Conservation (phyloP, 495 filamentous ascomycete species). For the Aspergillus ostianus region DNA sequence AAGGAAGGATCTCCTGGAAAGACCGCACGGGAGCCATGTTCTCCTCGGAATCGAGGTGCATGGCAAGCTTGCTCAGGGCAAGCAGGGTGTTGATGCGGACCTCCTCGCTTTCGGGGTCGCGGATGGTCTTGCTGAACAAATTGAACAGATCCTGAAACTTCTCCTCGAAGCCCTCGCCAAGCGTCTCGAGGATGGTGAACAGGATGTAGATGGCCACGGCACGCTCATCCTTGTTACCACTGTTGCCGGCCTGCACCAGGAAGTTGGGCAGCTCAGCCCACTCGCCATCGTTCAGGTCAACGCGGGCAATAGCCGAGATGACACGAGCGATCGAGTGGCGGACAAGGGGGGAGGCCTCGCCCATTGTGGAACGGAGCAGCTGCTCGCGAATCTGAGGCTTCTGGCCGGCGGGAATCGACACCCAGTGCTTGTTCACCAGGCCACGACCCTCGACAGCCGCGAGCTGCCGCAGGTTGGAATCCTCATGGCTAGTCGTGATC, state of each 20-base stretch:
- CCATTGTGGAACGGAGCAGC: slow-evolving; percentile 76
- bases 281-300: slow-evolving; percentile 82
- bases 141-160: slow-evolving; percentile 74
- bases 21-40: slow-evolving; percentile 65
- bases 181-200: slow-evolving; percentile 82
- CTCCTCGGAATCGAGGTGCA: slow-evolving; percentile 84
- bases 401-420: slow-evolving; percentile 55
- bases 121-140: slow-evolving; percentile 83
- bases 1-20: slow-evolving; percentile 75
- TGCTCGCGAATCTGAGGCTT: slow-evolving; percentile 77
- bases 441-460: slow-evolving; percentile 84
- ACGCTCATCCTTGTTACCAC: slow-evolving; percentile 69
- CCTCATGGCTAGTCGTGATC: slow-evolving; percentile 71
- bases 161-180: slow-evolving; percentile 75
- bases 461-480: slow-evolving; percentile 74
- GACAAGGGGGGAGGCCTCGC: slow-evolving; percentile 68
- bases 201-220: slow-evolving; percentile 92
- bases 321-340: slow-evolving; percentile 86
- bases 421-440: slow-evolving; percentile 86
- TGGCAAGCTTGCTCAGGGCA: slow-evolving; percentile 83
- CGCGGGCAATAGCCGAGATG: slow-evolving; percentile 79
- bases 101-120: slow-evolving; percentile 83
- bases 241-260: slow-evolving; percentile 70
- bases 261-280: slow-evolving; percentile 80
- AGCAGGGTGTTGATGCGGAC: slow-evolving; percentile 94